Evolutionary conservation across 1,139 yeast species (phyloP).

Genomic region (Wickerhamomyces sp.): DNA sequence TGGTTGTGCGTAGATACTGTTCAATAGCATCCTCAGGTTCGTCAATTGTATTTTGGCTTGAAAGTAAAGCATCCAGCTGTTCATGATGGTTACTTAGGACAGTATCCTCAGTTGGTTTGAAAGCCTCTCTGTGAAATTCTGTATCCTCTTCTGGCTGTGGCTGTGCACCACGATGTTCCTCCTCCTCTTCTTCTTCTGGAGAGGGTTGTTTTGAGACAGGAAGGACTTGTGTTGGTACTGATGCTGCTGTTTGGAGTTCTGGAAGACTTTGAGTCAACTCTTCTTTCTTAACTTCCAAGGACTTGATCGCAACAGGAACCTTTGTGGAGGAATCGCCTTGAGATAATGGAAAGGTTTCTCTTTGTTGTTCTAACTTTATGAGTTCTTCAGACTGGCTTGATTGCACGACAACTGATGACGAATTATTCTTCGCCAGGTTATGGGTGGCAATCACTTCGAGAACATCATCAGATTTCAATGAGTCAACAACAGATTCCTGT

Average conservation of each 20-base stretch:
- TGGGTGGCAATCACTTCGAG: not conserved
- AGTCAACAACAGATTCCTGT: not conserved
- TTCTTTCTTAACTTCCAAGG: too few relatives aligned
- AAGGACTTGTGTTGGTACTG: too few relatives aligned
- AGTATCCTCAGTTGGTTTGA: too few relatives aligned
- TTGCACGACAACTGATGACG: not conserved
- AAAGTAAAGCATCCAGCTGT: not conserved
- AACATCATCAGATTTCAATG: not conserved
- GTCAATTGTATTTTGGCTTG: not conserved
- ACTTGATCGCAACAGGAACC: not conserved
- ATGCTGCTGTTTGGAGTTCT: too few relatives aligned
- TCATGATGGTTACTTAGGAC: not conserved
- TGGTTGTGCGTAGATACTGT: not conserved
- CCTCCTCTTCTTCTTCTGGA: too few relatives aligned
- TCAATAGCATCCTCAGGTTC: conserved; percentile 4
- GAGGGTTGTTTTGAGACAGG: too few relatives aligned
- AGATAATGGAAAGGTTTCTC: too few relatives aligned
- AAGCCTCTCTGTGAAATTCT: not conserved
- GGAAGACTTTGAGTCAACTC: too few relatives aligned
- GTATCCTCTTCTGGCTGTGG: too few relatives aligned
- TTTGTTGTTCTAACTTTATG: not conserved
- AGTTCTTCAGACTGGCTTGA: not conserved
- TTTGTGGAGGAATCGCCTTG: not conserved
- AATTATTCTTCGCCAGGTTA: not conserved
- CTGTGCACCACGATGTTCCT: too few relatives aligned